Evolutionary conservation across 176 grass and related monocot species (phyloP).

Genomic region (Aechmea fasciata): DNA sequence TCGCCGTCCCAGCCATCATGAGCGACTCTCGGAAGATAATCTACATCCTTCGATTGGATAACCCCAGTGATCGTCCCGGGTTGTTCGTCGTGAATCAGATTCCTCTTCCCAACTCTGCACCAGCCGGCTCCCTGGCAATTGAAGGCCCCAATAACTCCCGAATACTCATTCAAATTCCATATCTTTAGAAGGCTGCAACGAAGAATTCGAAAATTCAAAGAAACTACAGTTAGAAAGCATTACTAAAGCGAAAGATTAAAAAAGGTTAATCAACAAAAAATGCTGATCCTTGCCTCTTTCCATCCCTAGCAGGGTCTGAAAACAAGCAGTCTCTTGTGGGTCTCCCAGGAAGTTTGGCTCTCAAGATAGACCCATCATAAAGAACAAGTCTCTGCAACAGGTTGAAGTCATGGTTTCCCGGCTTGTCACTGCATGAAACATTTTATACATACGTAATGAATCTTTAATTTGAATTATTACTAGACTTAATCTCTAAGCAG

Average conservation of each 20-base stretch:
- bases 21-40: slow-evolving; percentile 32
- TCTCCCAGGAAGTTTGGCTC: slow-evolving; percentile 52
- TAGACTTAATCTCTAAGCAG: background rate
- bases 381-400: slow-evolving; percentile 80
- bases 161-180: slow-evolving; percentile 75
- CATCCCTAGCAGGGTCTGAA: slow-evolving; percentile 64
- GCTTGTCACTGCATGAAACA: slow-evolving; percentile 55
- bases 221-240: background rate
- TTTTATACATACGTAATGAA: background rate
- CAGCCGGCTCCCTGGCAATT: slow-evolving; percentile 83
- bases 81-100: slow-evolving; percentile 59
- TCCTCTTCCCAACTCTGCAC: slow-evolving; percentile 58
- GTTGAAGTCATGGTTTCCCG: slow-evolving; percentile 68
- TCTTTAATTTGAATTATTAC: background rate
- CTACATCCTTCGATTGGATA: slow-evolving; percentile 41
- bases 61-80: slow-evolving; percentile 51
- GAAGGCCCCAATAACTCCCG: slow-evolving; percentile 73
- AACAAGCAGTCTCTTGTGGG: slow-evolving; percentile 75
- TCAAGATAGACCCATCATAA: slow-evolving; percentile 65
- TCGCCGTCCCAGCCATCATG: slow-evolving; percentile 47
- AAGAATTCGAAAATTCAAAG: background rate
- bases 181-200: slow-evolving; percentile 56
- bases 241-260: too few relatives aligned
- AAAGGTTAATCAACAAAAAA: background rate
- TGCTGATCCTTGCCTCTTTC: slow-evolving; percentile 40